phyloP scores from a whole-genome alignment of 768 basidiomycete genomes.

The Trametes meyenii region DNA sequence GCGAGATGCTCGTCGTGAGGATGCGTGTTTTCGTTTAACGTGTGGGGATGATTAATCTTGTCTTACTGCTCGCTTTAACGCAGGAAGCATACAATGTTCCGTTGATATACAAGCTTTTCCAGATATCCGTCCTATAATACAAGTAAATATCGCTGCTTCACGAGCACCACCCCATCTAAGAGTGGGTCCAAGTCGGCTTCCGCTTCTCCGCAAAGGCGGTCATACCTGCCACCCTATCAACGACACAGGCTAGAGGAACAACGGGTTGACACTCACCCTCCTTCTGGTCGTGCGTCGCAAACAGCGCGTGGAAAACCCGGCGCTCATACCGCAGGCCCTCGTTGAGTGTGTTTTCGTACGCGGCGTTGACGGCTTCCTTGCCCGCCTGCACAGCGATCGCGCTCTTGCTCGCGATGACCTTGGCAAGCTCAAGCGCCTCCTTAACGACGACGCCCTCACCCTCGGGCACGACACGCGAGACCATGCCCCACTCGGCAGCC shows the following conservation, averaged over 20 bases:
- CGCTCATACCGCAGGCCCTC: slow-evolving; percentile 90
- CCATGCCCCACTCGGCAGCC: slow-evolving; percentile 86
- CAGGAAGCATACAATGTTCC: no score
- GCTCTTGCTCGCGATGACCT: slow-evolving; percentile 79
- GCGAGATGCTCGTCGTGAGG: no score
- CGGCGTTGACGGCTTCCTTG: slow-evolving; percentile 95
- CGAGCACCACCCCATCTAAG: slow-evolving; percentile 28
- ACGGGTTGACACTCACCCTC: slow-evolving; percentile 62
- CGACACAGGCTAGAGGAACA: not conserved
- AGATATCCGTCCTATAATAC: not conserved
- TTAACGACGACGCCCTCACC: slow-evolving; percentile 80
- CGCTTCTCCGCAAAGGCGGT: slow-evolving; percentile 92
- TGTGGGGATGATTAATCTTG: no score
- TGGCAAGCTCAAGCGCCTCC: slow-evolving; percentile 83
- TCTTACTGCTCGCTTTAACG: no score
- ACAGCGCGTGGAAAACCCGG: slow-evolving; percentile 86
- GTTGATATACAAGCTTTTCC: not conserved
- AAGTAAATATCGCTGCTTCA: not conserved
- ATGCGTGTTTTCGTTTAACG: no score
- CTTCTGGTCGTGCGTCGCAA: slow-evolving; percentile 94
- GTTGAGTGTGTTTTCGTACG: slow-evolving; percentile 76
- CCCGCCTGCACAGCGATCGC: slow-evolving; percentile 80
- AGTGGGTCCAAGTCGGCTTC: slow-evolving; percentile 79
- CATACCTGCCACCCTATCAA: slow-evolving; percentile 69
- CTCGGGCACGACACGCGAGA: slow-evolving; percentile 77